phyloP scores from a whole-genome alignment of 179 eudicot species.

The Spergularia azorica region DNA sequence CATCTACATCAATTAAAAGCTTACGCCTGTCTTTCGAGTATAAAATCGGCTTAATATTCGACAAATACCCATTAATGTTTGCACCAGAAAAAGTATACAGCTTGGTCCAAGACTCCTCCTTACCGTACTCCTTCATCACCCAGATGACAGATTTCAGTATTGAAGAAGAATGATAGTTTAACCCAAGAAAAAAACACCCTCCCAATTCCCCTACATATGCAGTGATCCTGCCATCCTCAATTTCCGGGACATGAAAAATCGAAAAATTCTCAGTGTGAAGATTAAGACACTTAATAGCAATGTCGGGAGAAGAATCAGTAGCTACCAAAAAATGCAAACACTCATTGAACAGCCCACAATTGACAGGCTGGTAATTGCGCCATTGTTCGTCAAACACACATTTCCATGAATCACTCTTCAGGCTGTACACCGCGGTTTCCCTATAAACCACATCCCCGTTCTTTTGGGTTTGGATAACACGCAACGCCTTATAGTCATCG shows the following conservation, averaged over 20 bases:
- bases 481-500: background rate
- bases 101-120: constrained; percentile 10
- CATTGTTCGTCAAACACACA: background rate
- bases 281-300: background rate
- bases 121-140: constrained; percentile 14
- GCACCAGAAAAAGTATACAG: constrained; percentile 1
- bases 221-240: no score
- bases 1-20: constrained; percentile 1
- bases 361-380: background rate
- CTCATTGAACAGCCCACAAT: background rate
- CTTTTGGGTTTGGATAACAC: background rate
- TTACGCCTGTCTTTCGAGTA: constrained; percentile 14
- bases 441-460: no score
- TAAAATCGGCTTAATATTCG: background rate
- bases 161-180: background rate
- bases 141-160: constrained; percentile 1
- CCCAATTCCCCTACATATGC: background rate
- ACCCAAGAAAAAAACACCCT: constrained; percentile 7
- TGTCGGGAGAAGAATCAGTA: no score
- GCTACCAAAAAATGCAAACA: background rate
- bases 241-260: background rate
- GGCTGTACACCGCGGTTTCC: background rate
- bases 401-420: background rate
- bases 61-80: background rate
- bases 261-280: background rate